Conservation (phyloP, 345 rosid genomes). For the Acer yangbiense region DNA sequence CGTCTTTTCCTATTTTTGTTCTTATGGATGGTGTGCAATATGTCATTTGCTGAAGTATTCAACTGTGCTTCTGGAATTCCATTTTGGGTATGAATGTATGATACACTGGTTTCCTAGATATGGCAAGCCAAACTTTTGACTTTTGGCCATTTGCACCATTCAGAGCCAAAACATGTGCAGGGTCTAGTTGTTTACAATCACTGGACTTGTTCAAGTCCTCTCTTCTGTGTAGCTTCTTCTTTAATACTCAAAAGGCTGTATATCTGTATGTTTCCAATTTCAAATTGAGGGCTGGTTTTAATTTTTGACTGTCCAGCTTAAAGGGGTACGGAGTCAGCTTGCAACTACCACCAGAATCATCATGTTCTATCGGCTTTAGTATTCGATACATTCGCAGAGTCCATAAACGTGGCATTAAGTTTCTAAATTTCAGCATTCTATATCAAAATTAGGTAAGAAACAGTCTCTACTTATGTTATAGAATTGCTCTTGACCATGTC, state of each 20-base stretch:
- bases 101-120: too few relatives aligned
- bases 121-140: too few relatives aligned
- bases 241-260: not conserved
- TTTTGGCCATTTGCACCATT: too few relatives aligned
- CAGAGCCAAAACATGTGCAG: too few relatives aligned
- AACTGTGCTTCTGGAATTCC: not conserved
- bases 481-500: slow-evolving; percentile 6
- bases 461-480: not conserved
- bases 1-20: not conserved
- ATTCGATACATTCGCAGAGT: too few relatives aligned
- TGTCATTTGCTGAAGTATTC: not conserved
- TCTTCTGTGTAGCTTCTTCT: not conserved
- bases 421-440: not conserved
- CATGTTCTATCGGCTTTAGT: not conserved
- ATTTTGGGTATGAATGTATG: not conserved
- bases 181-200: not conserved
- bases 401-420: not conserved
- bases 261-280: not conserved
- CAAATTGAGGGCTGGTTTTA: not conserved
- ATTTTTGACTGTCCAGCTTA: not conserved
- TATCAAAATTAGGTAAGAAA: slow-evolving; percentile 1
- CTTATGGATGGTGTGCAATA: not conserved
- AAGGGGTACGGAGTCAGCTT: not conserved
- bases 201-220: not conserved
- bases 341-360: too few relatives aligned